Conservation (phyloP, 2,329 filamentous ascomycete species). For the Colletotrichum sp. region DNA sequence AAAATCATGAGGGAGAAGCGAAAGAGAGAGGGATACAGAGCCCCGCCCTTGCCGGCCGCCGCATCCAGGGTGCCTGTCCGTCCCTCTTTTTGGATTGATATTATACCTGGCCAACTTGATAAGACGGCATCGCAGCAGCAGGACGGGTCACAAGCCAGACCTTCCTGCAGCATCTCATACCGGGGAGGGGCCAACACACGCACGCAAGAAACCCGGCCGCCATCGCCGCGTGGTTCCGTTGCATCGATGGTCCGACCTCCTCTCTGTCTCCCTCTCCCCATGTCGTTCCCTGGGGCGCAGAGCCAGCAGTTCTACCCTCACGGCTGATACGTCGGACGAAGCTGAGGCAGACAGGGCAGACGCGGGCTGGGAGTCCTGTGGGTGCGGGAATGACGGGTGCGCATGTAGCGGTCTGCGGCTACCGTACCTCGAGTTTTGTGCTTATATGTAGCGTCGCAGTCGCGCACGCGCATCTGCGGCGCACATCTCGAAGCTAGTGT, state of each 20-base stretch:
- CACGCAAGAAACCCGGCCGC: background rate
- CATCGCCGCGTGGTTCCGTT: background rate
- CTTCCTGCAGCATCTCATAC: background rate
- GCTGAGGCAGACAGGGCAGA: slow-evolving; percentile 9
- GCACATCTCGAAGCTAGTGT: slow-evolving; percentile 7
- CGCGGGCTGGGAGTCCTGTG: background rate
- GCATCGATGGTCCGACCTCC: background rate
- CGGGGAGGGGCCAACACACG: background rate
- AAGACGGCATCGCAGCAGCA: background rate
- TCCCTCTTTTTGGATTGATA: background rate
- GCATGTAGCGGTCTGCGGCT: background rate
- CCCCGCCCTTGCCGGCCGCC: background rate
- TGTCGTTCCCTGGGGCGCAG: background rate
- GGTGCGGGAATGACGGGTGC: background rate
- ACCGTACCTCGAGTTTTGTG: background rate
- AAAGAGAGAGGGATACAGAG: background rate
- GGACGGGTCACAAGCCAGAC: background rate
- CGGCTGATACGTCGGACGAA: slow-evolving; percentile 7
- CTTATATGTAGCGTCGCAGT: background rate
- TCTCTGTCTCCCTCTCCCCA: background rate
- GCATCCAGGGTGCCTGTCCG: background rate
- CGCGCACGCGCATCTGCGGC: slow-evolving; percentile 3
- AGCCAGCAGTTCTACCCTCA: background rate
- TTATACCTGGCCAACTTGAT: background rate
- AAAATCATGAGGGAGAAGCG: slow-evolving; percentile 13